Conservation (phyloP, 2,329 filamentous ascomycete genomes). For the Colletotrichum navitas region DNA sequence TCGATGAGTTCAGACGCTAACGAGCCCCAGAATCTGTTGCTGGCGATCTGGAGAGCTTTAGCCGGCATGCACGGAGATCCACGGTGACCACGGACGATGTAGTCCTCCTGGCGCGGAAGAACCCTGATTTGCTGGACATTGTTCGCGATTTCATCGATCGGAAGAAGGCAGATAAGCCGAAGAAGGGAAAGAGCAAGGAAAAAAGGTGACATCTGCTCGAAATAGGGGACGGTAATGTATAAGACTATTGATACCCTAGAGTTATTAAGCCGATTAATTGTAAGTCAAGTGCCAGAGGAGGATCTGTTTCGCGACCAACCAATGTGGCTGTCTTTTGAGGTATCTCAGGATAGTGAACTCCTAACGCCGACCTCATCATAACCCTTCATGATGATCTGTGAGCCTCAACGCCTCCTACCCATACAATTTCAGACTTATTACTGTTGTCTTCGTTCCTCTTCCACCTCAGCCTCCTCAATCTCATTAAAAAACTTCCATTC, state of each 20-base stretch:
- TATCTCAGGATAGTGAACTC: constrained; percentile 11
- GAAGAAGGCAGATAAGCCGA: constrained; percentile 60
- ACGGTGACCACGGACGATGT: constrained; percentile 90
- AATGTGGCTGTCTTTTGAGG: constrained; percentile 1
- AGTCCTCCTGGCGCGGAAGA: constrained; percentile 85
- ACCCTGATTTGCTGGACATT: constrained; percentile 84
- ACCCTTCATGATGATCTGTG: neutral
- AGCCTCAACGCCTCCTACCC: neutral
- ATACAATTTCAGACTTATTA: neutral
- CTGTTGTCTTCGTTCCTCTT: constrained; percentile 30
- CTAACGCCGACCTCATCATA: neutral
- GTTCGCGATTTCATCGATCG: constrained; percentile 77
- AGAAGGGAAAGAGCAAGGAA: constrained; percentile 38
- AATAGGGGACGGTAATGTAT: too few species aligned
- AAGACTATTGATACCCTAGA: constrained; percentile 30
- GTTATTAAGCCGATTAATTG: constrained; percentile 2
- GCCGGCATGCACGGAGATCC: constrained; percentile 82
- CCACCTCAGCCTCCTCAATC: constrained; percentile 47
- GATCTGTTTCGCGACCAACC: neutral
- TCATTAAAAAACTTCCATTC: constrained; percentile 54
- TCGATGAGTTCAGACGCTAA: neutral
- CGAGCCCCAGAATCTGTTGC: constrained; percentile 64
- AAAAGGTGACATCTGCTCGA: constrained; percentile 15
- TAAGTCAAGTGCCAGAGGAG: neutral
- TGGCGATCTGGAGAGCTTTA: constrained; percentile 67